Conservation (phyloP, 768 basidiomycete genomes). For the Termitomyces sp. region DNA sequence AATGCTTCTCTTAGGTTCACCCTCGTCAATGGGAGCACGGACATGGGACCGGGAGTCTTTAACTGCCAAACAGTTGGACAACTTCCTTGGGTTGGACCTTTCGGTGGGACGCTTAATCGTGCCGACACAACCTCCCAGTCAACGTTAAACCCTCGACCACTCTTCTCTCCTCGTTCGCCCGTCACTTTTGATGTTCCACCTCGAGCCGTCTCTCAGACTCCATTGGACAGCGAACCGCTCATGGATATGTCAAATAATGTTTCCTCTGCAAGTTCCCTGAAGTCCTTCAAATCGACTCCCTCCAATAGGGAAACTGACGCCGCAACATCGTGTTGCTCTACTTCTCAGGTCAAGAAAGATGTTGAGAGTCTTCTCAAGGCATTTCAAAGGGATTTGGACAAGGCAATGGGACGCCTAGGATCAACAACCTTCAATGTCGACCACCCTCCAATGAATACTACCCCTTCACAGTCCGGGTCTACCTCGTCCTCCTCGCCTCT, state of each 20-base stretch:
- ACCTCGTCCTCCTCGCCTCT: neutral
- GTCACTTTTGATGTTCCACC: neutral
- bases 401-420: constrained; percentile 29
- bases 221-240: neutral
- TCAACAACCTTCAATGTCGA: neutral
- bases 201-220: neutral
- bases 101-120: neutral
- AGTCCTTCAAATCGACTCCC: constrained; percentile 11
- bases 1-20: constrained; percentile 63
- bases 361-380: constrained; percentile 42
- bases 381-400: constrained; percentile 58
- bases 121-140: constrained; percentile 3
- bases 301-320: neutral
- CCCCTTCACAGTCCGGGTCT: neutral
- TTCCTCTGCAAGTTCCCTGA: neutral
- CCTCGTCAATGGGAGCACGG: constrained; percentile 49
- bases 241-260: neutral
- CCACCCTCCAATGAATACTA: neutral
- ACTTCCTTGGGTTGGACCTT: constrained; percentile 1
- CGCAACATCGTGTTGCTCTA: constrained; percentile 41
- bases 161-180: constrained; percentile 27
- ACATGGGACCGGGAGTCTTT: neutral
- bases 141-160: constrained; percentile 14
- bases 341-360: constrained; percentile 47
- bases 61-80: constrained; percentile 11